Conservation (phyloP, 2,329 filamentous ascomycete genomes). For the Colletotrichum trifolii region DNA sequence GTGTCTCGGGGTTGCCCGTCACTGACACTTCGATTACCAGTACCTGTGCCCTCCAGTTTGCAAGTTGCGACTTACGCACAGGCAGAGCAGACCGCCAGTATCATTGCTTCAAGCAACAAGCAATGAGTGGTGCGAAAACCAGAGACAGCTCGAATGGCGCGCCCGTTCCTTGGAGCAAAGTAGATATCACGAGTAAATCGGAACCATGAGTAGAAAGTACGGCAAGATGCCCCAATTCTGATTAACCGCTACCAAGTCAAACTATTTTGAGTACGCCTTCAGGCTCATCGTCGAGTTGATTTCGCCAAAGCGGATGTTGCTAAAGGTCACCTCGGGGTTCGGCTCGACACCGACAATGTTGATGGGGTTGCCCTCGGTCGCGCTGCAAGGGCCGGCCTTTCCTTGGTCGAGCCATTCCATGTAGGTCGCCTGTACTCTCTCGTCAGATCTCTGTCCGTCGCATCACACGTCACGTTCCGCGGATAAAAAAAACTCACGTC, state of each 20-base stretch:
- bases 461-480: no score
- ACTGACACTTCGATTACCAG: slow-evolving; percentile 51
- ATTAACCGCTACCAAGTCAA: slow-evolving; percentile 43
- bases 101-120: slow-evolving; percentile 48
- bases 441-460: no score
- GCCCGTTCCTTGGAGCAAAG: slow-evolving; percentile 42
- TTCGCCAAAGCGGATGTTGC: slow-evolving; percentile 67
- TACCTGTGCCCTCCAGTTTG: slow-evolving; percentile 57
- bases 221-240: no score
- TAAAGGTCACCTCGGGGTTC: slow-evolving; percentile 62
- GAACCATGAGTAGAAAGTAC: no score
- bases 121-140: slow-evolving; percentile 14
- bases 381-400: slow-evolving; percentile 63
- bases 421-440: slow-evolving; percentile 48
- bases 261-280: background rate
- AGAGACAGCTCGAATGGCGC: slow-evolving; percentile 30
- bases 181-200: no score
- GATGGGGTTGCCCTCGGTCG: slow-evolving; percentile 62
- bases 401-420: slow-evolving; percentile 69
- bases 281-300: slow-evolving; percentile 51
- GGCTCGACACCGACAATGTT: slow-evolving; percentile 57
- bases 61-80: slow-evolving; percentile 64
- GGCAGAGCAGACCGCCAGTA: slow-evolving; percentile 69
- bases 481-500: slow-evolving; percentile 12
- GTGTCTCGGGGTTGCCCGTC: slow-evolving; percentile 48